These are phyloP conservation scores for Verticillium dahliae DNA, from an alignment of 2,329 filamentous ascomycete species.

Conservation along the genomic window DNA sequence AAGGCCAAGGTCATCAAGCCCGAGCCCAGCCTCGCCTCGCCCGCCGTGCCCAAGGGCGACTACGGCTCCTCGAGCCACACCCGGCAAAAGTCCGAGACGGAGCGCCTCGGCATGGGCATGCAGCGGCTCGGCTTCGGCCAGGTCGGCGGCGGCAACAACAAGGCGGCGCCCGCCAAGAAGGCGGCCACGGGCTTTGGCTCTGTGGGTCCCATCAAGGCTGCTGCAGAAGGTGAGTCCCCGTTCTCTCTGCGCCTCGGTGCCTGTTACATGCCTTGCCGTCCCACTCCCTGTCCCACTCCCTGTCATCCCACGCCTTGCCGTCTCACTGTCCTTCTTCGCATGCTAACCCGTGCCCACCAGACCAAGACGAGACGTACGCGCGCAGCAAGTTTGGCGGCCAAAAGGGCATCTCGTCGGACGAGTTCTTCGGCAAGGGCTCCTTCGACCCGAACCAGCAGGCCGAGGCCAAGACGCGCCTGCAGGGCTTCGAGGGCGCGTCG, in stretches of 20 bases:
- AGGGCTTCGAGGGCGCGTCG: conserved; percentile 87
- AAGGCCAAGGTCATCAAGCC: conserved; percentile 45
- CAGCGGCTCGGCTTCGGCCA: conserved; percentile 83
- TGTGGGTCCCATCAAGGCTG: conserved; percentile 66
- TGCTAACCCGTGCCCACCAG: conserved; percentile 24
- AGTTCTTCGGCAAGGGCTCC: conserved; percentile 89
- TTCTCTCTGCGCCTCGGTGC: not conserved
- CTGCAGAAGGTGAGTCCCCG: conserved; percentile 53
- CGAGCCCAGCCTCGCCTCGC: conserved; percentile 62
- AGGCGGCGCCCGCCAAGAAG: conserved; percentile 60
- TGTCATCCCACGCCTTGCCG: too few species aligned
- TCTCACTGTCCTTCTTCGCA: too few species aligned
- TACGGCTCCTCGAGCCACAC: conserved; percentile 55
- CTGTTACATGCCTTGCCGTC: too few species aligned
- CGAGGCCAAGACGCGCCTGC: conserved; percentile 81
- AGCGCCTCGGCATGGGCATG: conserved; percentile 85
- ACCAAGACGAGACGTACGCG: conserved; percentile 76
- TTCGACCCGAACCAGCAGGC: conserved; percentile 75
- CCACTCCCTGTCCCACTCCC: too few species aligned
- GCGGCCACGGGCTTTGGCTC: conserved; percentile 76
- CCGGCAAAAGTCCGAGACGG: conserved; percentile 67
- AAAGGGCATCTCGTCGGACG: conserved; percentile 95
- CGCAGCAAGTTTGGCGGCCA: conserved; percentile 84
- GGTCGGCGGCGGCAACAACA: conserved; percentile 60
- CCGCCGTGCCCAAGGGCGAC: conserved; percentile 59